Percentiles rank a stretch among this genome's conserved stretches.
Conservation (phyloP, 306 rosid genomes). For the Gastrolobium villosum region DNA sequence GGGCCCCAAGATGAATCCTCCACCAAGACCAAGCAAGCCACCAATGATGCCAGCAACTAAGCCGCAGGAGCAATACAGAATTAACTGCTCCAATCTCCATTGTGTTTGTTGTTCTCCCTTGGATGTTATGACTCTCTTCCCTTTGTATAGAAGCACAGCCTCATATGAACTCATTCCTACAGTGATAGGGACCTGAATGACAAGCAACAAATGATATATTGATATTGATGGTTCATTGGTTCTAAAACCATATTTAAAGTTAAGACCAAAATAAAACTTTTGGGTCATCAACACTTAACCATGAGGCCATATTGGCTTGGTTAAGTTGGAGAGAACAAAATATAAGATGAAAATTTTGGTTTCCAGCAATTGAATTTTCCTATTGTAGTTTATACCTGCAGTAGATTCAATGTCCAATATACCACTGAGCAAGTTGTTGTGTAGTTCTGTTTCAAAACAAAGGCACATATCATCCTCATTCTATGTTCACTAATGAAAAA, state of each 20-base stretch:
- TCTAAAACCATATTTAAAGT: neutral
- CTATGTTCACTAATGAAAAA: conserved; percentile 4
- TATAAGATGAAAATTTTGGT: conserved; percentile 6
- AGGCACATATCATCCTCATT: neutral
- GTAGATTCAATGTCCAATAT: conserved; percentile 67
- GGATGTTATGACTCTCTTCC: conserved; percentile 65
- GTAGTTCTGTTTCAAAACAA: conserved; percentile 55
- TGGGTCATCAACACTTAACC: neutral
- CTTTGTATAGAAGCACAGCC: conserved; percentile 59
- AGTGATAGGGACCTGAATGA: conserved; percentile 44
- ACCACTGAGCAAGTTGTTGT: conserved; percentile 59
- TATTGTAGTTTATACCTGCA: conserved; percentile 56
- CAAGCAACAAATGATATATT: neutral
- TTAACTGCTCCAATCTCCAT: conserved; percentile 59
- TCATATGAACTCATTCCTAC: conserved; percentile 44
- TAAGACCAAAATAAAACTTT: conserved; percentile 28
- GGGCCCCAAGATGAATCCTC: conserved; percentile 88
- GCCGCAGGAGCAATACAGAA: conserved; percentile 63
- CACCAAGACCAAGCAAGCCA: conserved; percentile 85
- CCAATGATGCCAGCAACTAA: conserved; percentile 75
- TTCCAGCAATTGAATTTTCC: neutral
- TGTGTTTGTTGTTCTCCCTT: conserved; percentile 65
- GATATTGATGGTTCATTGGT: neutral
- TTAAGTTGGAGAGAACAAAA: neutral
- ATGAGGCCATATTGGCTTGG: neutral